Evolutionary conservation across 331 rosid genomes (phyloP).

Genomic region (Pyrus hybrid): DNA sequence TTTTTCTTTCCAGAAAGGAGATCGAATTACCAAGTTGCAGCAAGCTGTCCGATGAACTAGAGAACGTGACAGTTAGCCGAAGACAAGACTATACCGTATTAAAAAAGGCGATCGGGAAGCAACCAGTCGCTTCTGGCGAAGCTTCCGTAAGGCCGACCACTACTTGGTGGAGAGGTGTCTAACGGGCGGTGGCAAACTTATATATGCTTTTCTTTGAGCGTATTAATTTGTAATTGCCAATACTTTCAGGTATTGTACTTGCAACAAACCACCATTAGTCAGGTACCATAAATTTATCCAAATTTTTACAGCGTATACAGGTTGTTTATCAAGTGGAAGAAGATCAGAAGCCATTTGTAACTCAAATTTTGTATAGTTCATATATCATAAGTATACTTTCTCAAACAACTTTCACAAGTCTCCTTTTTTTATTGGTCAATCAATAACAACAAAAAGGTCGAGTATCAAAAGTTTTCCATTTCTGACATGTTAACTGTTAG

Average conservation of each 20-base stretch:
- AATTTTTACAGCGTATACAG: not conserved
- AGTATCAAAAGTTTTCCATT: too few relatives aligned
- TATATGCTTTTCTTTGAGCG: not conserved
- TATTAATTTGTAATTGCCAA: not conserved
- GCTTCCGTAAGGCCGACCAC: too few relatives aligned
- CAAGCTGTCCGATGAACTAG: conserved; percentile 26
- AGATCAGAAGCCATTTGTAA: not conserved
- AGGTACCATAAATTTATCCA: not conserved
- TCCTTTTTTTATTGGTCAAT: not conserved
- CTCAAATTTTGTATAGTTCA: not conserved
- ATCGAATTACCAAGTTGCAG: conserved; percentile 60
- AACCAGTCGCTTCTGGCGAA: too few relatives aligned
- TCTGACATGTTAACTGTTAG: too few relatives aligned
- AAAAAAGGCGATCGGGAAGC: too few relatives aligned
- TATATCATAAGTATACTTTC: not conserved
- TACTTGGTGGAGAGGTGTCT: not conserved
- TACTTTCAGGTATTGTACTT: not conserved
- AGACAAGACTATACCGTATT: not conserved
- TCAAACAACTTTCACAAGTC: not conserved
- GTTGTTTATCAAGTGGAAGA: not conserved
- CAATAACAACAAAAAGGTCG: too few relatives aligned
- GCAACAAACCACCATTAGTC: not conserved
- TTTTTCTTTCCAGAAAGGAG: conserved; percentile 42
- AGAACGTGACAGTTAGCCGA: conserved; percentile 19
- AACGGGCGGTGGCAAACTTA: not conserved